These are phyloP conservation scores for Westerdykella ornata DNA, from an alignment of 2,329 filamentous ascomycete genomes.

Conservation along the genomic window DNA sequence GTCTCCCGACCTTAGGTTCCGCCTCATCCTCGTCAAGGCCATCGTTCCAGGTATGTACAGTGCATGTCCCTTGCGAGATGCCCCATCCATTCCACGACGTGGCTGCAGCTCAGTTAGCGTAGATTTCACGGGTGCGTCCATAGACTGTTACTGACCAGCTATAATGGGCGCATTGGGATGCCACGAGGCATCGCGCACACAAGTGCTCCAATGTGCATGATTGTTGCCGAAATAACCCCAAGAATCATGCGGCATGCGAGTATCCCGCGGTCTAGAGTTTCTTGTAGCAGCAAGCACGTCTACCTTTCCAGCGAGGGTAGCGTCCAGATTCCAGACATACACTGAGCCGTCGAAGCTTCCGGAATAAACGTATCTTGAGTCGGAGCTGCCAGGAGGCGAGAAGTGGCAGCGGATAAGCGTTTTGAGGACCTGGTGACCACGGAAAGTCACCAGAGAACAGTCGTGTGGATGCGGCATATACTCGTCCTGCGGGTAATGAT, in stretches of 20 bases:
- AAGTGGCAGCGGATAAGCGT: constrained; percentile 95
- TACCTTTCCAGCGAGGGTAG: constrained; percentile 69
- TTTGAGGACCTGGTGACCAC: constrained; percentile 79
- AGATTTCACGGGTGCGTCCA: too few relatives aligned
- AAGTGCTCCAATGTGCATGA: constrained; percentile 60
- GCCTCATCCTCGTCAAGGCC: constrained; percentile 56
- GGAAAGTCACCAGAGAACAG: constrained; percentile 88
- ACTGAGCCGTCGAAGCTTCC: constrained; percentile 86
- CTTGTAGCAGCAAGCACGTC: constrained; percentile 68
- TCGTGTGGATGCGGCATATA: constrained; percentile 74
- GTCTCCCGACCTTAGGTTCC: constrained; percentile 28
- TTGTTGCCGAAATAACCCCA: constrained; percentile 54
- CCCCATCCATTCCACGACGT: constrained; percentile 78
- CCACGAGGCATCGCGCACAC: constrained; percentile 85
- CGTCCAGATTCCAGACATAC: constrained; percentile 90
- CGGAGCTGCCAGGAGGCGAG: constrained; percentile 75
- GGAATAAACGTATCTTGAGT: constrained; percentile 87
- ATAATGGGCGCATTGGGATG: constrained; percentile 78
- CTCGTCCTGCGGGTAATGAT: constrained; percentile 56
- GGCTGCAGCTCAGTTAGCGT: constrained; percentile 44
- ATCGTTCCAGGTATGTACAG: constrained; percentile 72
- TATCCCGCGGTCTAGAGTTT: constrained; percentile 51
- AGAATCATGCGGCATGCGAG: constrained; percentile 49
- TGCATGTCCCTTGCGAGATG: constrained; percentile 66
- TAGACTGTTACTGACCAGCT: constrained; percentile 47